Evolutionary conservation across 345 rosid species (phyloP).

Genomic region (Salix caprea): DNA sequence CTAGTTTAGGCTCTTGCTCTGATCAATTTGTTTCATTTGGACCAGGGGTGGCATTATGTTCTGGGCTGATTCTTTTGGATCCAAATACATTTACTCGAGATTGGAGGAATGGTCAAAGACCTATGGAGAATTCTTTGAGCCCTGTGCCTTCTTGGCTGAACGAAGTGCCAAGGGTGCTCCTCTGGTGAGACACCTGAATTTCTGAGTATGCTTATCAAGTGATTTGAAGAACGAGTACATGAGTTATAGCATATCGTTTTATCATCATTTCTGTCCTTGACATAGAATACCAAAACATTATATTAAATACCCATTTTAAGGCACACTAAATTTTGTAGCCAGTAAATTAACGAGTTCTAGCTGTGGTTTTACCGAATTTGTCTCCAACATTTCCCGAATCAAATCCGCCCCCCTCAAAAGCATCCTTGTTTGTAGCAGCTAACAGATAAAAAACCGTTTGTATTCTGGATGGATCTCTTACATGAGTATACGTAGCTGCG

Average conservation of each 20-base stretch:
- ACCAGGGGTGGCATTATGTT: constrained; percentile 88
- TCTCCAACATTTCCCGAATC: background rate
- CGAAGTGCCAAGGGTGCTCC: constrained; percentile 57
- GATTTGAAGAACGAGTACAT: background rate
- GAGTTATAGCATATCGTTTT: background rate
- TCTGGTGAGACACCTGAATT: constrained; percentile 28
- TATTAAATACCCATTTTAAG: no score
- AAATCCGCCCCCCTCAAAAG: background rate
- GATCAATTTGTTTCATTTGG: constrained; percentile 16
- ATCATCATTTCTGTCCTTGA: background rate
- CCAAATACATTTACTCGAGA: constrained; percentile 39
- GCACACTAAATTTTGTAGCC: background rate
- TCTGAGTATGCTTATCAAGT: background rate
- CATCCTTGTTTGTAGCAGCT: background rate
- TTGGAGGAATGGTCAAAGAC: constrained; percentile 74
- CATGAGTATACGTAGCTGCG: background rate
- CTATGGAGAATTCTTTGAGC: constrained; percentile 89
- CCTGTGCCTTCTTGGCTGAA: constrained; percentile 79
- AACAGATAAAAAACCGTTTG: background rate
- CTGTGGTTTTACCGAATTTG: background rate
- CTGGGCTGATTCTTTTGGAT: constrained; percentile 59
- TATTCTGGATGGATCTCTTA: background rate
- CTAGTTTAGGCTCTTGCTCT: background rate
- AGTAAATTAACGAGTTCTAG: background rate
- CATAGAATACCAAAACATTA: no score